These are phyloP conservation scores for Beauveria asiatica DNA, from an alignment of 2,329 filamentous ascomycete species.

Conservation along the genomic window DNA sequence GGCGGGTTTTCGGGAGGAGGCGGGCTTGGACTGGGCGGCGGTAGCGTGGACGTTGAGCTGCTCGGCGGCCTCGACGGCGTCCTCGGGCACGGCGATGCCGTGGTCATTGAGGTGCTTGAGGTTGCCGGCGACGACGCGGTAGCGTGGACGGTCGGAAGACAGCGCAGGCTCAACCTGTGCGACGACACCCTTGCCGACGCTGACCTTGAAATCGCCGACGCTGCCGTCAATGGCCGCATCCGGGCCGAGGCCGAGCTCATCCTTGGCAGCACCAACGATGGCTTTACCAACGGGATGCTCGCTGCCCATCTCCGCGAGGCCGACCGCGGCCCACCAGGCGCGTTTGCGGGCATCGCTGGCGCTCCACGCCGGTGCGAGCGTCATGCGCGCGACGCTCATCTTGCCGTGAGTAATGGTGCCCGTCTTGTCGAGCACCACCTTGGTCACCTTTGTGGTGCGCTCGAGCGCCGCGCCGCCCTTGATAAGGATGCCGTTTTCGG, in stretches of 20 bases:
- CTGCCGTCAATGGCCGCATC: conserved; percentile 75
- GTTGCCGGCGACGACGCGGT: conserved; percentile 79
- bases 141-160: conserved; percentile 58
- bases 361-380: conserved; percentile 61
- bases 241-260: conserved; percentile 60
- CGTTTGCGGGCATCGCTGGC: conserved; percentile 57
- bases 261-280: conserved; percentile 66
- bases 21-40: conserved; percentile 50
- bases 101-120: conserved; percentile 65
- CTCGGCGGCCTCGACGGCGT: conserved; percentile 56
- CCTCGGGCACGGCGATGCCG: conserved; percentile 55
- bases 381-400: conserved; percentile 78
- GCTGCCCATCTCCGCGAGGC: conserved; percentile 89
- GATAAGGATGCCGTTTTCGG: conserved; percentile 93
- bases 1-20: conserved; percentile 24
- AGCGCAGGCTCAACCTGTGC: conserved; percentile 72
- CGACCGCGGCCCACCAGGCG: conserved; percentile 93
- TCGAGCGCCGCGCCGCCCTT: conserved; percentile 92
- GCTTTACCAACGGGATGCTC: conserved; percentile 95
- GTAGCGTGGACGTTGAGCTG: conserved; percentile 41
- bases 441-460: conserved; percentile 79
- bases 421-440: conserved; percentile 92
- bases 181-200: conserved; percentile 76
- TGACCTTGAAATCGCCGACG: conserved; percentile 74
- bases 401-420: conserved; percentile 90